Conservation (phyloP, 257 asterid species). For the Orobanche coerulescens region DNA sequence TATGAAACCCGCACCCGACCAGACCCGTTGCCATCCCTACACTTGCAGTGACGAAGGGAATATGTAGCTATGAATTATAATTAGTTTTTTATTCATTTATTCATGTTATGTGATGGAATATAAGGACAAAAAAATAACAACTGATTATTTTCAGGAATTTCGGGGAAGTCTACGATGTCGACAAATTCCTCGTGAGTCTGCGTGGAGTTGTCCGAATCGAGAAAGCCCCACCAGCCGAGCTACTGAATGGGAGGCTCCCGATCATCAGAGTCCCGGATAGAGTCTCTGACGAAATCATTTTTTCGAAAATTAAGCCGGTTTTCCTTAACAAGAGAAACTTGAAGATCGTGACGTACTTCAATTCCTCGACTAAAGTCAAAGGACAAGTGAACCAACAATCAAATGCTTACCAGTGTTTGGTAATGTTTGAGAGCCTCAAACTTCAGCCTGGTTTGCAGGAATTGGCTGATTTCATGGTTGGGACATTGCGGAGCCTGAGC, state of each 20-base stretch:
- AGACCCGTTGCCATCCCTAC: too few relatives aligned
- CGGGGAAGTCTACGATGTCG: conserved; percentile 43
- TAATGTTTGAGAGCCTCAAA: conserved; percentile 37
- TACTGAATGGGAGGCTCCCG: conserved; percentile 17
- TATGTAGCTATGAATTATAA: too few relatives aligned
- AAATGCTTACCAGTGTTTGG: conserved; percentile 27
- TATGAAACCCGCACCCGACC: too few relatives aligned
- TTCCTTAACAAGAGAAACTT: conserved; percentile 27
- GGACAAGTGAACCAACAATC: conserved; percentile 7
- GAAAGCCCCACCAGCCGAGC: conserved; percentile 19
- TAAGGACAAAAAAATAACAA: not conserved
- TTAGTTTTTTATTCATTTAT: not conserved
- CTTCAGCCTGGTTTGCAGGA: conserved; percentile 30
- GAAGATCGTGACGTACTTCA: conserved; percentile 27
- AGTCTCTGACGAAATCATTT: conserved; percentile 29
- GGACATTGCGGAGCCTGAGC: conserved; percentile 38
- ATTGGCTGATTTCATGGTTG: conserved; percentile 38
- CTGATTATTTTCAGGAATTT: conserved; percentile 29
- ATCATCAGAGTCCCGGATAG: conserved; percentile 28
- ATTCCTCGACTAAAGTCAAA: conserved; percentile 11
- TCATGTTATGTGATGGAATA: not conserved
- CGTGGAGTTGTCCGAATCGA: conserved; percentile 34
- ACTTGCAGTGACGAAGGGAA: too few relatives aligned
- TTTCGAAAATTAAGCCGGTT: conserved; percentile 32
- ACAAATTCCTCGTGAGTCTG: conserved; percentile 39